These are phyloP conservation scores for Fusarium scirpi DNA, from an alignment of 2,329 filamentous ascomycete species.

Conservation along the genomic window DNA sequence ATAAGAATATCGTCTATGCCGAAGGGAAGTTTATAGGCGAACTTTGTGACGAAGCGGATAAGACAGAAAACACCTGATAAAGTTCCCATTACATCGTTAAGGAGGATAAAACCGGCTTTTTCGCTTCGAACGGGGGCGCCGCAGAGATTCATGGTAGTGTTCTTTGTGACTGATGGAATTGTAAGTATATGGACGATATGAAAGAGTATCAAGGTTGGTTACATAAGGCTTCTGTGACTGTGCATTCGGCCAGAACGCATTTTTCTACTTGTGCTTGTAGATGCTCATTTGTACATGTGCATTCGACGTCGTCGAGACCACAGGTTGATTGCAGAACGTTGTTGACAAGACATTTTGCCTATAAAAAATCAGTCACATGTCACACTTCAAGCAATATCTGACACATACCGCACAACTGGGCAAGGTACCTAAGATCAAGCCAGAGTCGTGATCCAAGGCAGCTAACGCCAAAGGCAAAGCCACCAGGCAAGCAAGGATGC, in stretches of 20 bases:
- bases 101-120: conserved; percentile 23
- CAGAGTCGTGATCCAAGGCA: not conserved
- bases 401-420: not conserved
- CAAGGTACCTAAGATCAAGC: not conserved
- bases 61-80: conserved; percentile 55
- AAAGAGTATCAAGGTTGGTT: rapidly evolving
- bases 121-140: conserved; percentile 47
- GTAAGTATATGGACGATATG: not conserved
- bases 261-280: not conserved
- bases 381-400: too few relatives aligned
- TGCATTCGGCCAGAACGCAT: not conserved
- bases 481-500: not conserved
- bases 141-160: conserved; percentile 46
- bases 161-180: conserved; percentile 38
- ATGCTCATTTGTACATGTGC: not conserved
- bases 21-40: conserved; percentile 51
- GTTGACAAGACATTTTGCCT: not conserved
- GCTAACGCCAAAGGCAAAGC: not conserved
- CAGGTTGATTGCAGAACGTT: not conserved
- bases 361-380: too few relatives aligned
- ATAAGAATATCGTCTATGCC: conserved; percentile 56
- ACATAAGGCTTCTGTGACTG: not conserved
- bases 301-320: not conserved
- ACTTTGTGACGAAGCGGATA: conserved; percentile 54
- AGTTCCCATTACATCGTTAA: conserved; percentile 48